phyloP scores from a whole-genome alignment of 768 basidiomycete genomes.

The Trametopsis cervina region DNA sequence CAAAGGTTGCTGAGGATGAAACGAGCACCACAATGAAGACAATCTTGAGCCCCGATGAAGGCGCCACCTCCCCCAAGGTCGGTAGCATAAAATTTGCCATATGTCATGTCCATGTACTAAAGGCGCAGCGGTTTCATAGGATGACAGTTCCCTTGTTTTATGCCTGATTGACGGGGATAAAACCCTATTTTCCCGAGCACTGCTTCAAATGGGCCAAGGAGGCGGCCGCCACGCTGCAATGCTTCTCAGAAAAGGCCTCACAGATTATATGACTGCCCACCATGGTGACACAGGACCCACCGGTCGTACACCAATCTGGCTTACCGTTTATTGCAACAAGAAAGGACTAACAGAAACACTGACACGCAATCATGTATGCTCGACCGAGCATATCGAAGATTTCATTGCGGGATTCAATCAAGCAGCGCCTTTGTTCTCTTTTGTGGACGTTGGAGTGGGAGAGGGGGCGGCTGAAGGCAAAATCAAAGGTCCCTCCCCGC shows the following conservation, averaged over 20 bases:
- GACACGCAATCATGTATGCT: constrained; percentile 24
- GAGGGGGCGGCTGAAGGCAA: constrained; percentile 38
- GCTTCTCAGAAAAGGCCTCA: constrained; percentile 30
- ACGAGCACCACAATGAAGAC: constrained; percentile 23
- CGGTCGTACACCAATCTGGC: constrained; percentile 28
- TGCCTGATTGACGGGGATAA: constrained; percentile 36
- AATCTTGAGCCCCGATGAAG: too few species aligned
- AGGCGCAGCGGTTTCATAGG: constrained; percentile 22
- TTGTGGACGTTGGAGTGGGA: constrained; percentile 36
- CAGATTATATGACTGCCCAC: constrained; percentile 24
- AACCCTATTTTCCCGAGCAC: constrained; percentile 29
- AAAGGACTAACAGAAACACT: constrained; percentile 28
- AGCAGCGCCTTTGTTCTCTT: constrained; percentile 33
- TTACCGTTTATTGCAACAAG: constrained; percentile 33
- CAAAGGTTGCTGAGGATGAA: constrained; percentile 28
- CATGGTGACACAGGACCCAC: constrained; percentile 15
- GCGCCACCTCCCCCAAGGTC: constrained; percentile 27
- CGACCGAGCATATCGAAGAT: constrained; percentile 28
- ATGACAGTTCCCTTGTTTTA: constrained; percentile 33
- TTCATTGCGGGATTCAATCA: constrained; percentile 34
- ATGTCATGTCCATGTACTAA: too few species aligned
- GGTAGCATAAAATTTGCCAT: too few species aligned
- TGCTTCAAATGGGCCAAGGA: constrained; percentile 24
- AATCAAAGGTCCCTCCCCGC: constrained; percentile 30
- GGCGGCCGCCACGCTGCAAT: constrained; percentile 32